A percentile compares a stretch with the other conserved stretches of the same genome.
phyloP scores from a whole-genome alignment of 176 grass and related monocot species.

The Dendrocalamus sinicus region DNA sequence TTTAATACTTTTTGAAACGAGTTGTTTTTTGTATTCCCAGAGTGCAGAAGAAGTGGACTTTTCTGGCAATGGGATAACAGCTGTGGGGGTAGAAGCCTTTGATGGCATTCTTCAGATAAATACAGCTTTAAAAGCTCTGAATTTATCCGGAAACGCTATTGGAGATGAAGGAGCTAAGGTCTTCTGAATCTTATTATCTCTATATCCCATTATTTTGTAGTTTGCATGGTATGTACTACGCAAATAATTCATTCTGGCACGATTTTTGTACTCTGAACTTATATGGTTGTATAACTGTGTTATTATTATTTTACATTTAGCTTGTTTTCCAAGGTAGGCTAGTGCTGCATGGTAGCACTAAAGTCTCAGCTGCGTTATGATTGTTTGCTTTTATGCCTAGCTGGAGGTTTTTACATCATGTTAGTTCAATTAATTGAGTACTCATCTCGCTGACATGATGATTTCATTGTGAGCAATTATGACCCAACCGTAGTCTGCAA shows the following conservation, averaged over 20 bases:
- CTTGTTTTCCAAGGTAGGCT: constrained; percentile 19
- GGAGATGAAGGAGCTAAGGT: constrained; percentile 99
- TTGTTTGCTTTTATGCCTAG: constrained; percentile 28
- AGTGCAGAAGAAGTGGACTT: constrained; percentile 93
- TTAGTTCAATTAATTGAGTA: constrained; percentile 15
- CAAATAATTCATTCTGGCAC: background rate
- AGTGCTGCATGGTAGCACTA: background rate
- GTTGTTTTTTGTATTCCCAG: constrained; percentile 51
- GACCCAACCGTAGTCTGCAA: background rate
- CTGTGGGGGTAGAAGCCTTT: constrained; percentile 87
- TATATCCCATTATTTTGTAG: constrained; percentile 31
- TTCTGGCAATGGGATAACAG: constrained; percentile 89
- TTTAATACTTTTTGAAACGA: background rate
- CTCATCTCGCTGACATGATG: constrained; percentile 15
- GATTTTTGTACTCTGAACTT: constrained; percentile 12
- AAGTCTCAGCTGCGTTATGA: constrained; percentile 1
- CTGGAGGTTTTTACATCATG: background rate
- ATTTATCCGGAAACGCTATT: constrained; percentile 92
- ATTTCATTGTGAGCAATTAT: constrained; percentile 21
- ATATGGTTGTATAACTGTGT: background rate
- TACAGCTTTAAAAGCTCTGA: constrained; percentile 76
- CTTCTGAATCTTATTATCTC: constrained; percentile 49
- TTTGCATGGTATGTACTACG: constrained; percentile 4
- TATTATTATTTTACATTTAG: constrained; percentile 25
- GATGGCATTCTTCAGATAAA: constrained; percentile 97